Percentiles rank a stretch among this genome's conserved stretches.
Evolutionary conservation across 441 rosid species (phyloP).

Genomic region (Theobroma grandiflorum): DNA sequence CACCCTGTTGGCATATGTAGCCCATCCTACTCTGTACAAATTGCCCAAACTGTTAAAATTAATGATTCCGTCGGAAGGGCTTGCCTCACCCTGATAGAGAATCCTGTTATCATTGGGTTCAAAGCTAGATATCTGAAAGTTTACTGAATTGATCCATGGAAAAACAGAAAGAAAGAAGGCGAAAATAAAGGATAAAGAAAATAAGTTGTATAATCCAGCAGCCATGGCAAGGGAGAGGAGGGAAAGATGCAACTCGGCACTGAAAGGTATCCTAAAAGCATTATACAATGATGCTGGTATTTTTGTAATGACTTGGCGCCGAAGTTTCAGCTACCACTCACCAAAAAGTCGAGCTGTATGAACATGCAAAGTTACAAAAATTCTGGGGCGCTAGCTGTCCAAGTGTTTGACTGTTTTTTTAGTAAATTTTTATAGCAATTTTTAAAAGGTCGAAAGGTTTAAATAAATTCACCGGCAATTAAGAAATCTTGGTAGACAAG

Average conservation of each 20-base stretch:
- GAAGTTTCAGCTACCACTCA: too few species aligned
- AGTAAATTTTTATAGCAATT: too few species aligned
- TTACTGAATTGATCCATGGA: slow-evolving; percentile 25
- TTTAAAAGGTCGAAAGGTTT: too few species aligned
- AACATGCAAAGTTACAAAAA: too few species aligned
- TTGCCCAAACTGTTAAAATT: neutral
- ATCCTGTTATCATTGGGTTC: slow-evolving; percentile 20
- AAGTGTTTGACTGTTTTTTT: too few species aligned
- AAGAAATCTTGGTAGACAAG: too few species aligned
- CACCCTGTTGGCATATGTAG: slow-evolving; percentile 2
- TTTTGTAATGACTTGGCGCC: too few species aligned
- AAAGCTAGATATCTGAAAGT: slow-evolving; percentile 37
- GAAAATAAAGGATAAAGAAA: neutral
- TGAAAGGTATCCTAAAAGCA: neutral
- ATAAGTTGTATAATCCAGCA: neutral
- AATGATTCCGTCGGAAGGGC: slow-evolving; percentile 24
- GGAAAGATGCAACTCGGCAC: neutral
- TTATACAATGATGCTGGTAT: too few species aligned
- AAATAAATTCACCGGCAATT: too few species aligned
- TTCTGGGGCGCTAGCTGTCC: too few species aligned
- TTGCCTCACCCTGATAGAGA: slow-evolving; percentile 48
- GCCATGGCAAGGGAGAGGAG: slow-evolving; percentile 10
- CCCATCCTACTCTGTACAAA: neutral
- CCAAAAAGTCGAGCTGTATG: too few species aligned
- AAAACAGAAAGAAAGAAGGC: neutral